Percentiles rank a stretch among this genome's conserved stretches.
These are phyloP conservation scores for Coemansia pectinata DNA, from an alignment of 192 early-diverging fungal species.

Conservation along the genomic window DNA sequence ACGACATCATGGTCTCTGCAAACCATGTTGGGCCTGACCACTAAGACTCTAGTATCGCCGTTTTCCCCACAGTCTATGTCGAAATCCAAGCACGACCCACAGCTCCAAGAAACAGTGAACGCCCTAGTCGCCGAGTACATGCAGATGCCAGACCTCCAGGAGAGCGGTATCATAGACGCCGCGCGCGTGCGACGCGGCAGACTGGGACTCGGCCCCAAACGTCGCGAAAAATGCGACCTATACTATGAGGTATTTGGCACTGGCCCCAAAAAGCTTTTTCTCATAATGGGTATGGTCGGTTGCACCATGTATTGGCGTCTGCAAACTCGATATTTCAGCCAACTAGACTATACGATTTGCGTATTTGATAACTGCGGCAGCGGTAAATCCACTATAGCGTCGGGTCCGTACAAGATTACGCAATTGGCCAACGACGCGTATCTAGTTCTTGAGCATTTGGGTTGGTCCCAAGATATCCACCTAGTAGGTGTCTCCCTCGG, in stretches of 20 bases:
- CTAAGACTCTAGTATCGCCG: not conserved
- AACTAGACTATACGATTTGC: conserved; percentile 66
- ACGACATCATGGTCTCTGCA: not conserved
- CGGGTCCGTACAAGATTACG: conserved; percentile 58
- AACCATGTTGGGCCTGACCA: not conserved
- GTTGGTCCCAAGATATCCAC: conserved; percentile 70
- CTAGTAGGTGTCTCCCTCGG: conserved; percentile 85
- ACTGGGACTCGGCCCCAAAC: conserved; percentile 11
- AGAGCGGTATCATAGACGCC: conserved; percentile 20
- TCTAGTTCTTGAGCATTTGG: conserved; percentile 69
- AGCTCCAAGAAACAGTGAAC: not conserved
- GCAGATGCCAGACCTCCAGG: conserved; percentile 20
- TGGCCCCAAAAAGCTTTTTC: conserved; percentile 67
- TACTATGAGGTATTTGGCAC: conserved; percentile 81
- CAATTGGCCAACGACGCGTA: conserved; percentile 77
- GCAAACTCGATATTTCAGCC: conserved; percentile 68
- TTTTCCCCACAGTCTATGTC: not conserved
- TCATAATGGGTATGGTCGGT: conserved; percentile 69
- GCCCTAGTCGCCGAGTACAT: conserved; percentile 24
- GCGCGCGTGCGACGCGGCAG: conserved; percentile 9
- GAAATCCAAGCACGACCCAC: not conserved
- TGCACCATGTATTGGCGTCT: conserved; percentile 51
- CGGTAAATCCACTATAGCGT: conserved; percentile 53
- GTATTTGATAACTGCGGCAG: conserved; percentile 87
- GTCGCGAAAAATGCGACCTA: conserved; percentile 37